Evolutionary conservation across 352 stramenopile genomes (phyloP).

Genomic region (Globisporangium emineosum): DNA sequence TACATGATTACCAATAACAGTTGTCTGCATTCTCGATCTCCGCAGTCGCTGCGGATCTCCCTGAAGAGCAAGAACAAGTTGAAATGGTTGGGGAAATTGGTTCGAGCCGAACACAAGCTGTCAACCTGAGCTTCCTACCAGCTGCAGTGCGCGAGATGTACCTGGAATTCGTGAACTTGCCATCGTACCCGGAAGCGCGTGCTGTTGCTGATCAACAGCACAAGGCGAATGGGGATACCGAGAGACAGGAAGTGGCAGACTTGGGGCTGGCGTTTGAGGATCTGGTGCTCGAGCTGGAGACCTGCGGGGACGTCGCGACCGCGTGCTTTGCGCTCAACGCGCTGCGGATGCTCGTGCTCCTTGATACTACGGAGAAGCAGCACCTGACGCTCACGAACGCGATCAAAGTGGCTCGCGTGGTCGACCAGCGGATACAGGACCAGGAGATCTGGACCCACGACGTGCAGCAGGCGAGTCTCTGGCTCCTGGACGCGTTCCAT

Average conservation of each 20-base stretch:
- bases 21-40: conserved; percentile 35
- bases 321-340: conserved; percentile 35
- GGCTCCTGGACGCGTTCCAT: conserved; percentile 40
- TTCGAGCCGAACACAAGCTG: not conserved
- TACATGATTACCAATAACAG: conserved; percentile 12
- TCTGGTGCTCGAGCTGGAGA: conserved; percentile 44
- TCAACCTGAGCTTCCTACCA: conserved; percentile 49
- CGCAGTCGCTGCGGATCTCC: conserved; percentile 17
- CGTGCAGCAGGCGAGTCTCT: conserved; percentile 29
- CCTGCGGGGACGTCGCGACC: conserved; percentile 25
- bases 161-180: conserved; percentile 12
- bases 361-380: conserved; percentile 16
- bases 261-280: conserved; percentile 37
- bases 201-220: not conserved
- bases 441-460: conserved; percentile 32
- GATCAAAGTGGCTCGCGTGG: conserved; percentile 30
- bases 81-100: conserved; percentile 4
- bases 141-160: conserved; percentile 34
- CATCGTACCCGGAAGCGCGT: conserved; percentile 1
- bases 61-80: conserved; percentile 16
- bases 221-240: conserved; percentile 4
- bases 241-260: conserved; percentile 24
- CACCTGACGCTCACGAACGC: conserved; percentile 32
- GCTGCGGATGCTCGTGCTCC: conserved; percentile 30
- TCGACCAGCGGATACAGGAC: conserved; percentile 41